phyloP scores from a whole-genome alignment of 2,329 filamentous ascomycete species.

The Fusarium paranaense region DNA sequence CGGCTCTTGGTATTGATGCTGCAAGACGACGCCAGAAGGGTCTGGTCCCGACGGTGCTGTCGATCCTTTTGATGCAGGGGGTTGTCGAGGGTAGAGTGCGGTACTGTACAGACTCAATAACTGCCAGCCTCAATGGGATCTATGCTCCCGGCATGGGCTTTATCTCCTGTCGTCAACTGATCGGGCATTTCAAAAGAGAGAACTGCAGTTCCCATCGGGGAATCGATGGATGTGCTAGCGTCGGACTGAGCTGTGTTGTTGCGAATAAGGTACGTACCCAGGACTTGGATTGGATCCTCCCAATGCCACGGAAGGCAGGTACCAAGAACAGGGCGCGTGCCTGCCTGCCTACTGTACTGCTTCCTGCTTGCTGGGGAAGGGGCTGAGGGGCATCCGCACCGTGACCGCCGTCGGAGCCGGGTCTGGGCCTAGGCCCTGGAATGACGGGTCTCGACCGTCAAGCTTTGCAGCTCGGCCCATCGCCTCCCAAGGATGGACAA shows the following conservation, averaged over 20 bases:
- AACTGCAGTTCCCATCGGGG: neutral
- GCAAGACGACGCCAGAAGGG: conserved; percentile 9
- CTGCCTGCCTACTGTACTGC: neutral
- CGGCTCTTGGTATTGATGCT: conserved; percentile 8
- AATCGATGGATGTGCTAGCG: neutral
- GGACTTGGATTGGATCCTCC: conserved; percentile 8
- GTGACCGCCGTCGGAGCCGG: conserved; percentile 13
- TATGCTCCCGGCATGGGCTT: neutral
- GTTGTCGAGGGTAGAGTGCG: neutral
- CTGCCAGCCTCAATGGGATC: neutral
- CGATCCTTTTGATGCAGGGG: conserved; percentile 22
- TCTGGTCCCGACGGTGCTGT: conserved; percentile 16
- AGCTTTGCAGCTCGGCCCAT: conserved; percentile 6
- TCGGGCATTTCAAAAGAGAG: neutral
- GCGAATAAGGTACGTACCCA: conserved; percentile 4
- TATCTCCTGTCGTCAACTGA: neutral
- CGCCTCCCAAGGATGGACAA: neutral
- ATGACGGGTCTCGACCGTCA: conserved; percentile 12
- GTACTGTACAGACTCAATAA: neutral
- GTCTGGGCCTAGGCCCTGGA: conserved; percentile 11
- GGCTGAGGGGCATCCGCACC: neutral
- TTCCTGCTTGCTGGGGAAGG: conserved; percentile 5
- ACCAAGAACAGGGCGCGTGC: conserved; percentile 13
- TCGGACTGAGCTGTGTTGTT: neutral
- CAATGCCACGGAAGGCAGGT: conserved; percentile 31